phyloP scores from a whole-genome alignment of 1,284 basidiomycete genomes.

The Mycena sp. region DNA sequence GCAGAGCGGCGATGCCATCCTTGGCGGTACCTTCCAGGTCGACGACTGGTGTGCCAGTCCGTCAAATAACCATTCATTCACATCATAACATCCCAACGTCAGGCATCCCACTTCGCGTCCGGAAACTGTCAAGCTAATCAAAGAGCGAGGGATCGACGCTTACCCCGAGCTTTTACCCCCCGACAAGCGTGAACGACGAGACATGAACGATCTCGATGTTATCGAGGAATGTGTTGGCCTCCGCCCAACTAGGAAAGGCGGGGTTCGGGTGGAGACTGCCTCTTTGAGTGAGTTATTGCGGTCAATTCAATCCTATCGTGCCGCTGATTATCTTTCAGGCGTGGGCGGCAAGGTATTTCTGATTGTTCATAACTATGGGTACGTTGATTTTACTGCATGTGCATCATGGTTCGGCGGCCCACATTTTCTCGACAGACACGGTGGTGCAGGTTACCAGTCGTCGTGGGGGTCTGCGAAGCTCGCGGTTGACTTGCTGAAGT shows the following conservation, averaged over 20 bases:
- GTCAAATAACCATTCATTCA: no score
- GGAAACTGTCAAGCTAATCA: constrained; percentile 68
- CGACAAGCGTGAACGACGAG: constrained; percentile 52
- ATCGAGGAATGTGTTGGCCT: constrained; percentile 80
- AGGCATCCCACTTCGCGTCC: constrained; percentile 59
- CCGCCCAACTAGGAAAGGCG: constrained; percentile 77
- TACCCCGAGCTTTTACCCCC: constrained; percentile 72
- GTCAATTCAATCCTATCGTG: not conserved
- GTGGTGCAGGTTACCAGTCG: constrained; percentile 66
- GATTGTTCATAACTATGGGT: constrained; percentile 64
- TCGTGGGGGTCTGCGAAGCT: constrained; percentile 69
- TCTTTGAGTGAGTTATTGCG: constrained; percentile 33
- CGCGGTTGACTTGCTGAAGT: constrained; percentile 56
- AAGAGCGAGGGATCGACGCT: constrained; percentile 62
- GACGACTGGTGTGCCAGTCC: constrained; percentile 77
- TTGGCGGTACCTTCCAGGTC: constrained; percentile 69
- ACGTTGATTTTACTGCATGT: constrained; percentile 49
- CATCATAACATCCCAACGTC: no score
- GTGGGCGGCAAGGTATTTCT: constrained; percentile 35
- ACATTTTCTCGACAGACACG: constrained; percentile 42
- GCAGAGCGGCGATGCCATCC: constrained; percentile 70
- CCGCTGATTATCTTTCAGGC: not conserved
- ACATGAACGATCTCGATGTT: constrained; percentile 68
- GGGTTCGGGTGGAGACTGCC: constrained; percentile 68
- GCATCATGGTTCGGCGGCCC: not conserved